phyloP scores from a whole-genome alignment of 1,284 basidiomycete species.

The Trametes versicolor region DNA sequence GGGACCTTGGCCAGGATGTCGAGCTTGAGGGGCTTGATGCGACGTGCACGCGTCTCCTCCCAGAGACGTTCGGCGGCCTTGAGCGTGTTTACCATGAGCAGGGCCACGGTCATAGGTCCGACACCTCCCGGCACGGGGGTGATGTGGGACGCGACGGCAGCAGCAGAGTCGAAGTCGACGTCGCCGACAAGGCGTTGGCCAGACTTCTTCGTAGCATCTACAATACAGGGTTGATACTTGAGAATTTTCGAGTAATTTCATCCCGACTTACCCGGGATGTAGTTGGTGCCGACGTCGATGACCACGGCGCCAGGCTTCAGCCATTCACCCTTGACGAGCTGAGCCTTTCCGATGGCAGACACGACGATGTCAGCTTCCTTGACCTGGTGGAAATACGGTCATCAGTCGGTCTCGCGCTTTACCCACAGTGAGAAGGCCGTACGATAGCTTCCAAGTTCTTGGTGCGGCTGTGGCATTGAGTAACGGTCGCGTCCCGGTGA shows the following conservation, averaged over 20 bases:
- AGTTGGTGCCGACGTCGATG: slow-evolving; percentile 98
- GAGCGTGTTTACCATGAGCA: slow-evolving; percentile 97
- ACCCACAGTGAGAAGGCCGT: slow-evolving; percentile 42
- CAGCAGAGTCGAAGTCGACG: slow-evolving; percentile 87
- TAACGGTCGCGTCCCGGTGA: slow-evolving; percentile 94
- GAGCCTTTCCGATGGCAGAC: slow-evolving; percentile 92
- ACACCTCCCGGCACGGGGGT: slow-evolving; percentile 99
- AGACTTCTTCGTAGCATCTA: slow-evolving; percentile 92
- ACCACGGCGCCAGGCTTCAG: slow-evolving; percentile 94
- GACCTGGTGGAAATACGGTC: slow-evolving; percentile 56
- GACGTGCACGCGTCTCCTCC: slow-evolving; percentile 71
- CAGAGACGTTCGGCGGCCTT: slow-evolving; percentile 86
- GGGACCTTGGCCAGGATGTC: slow-evolving; percentile 88
- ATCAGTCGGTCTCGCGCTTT: slow-evolving; percentile 3
- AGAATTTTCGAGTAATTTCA: too few species aligned
- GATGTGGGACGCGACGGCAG: slow-evolving; percentile 85
- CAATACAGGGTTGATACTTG: not conserved
- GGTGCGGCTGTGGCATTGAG: slow-evolving; percentile 95
- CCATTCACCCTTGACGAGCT: slow-evolving; percentile 95
- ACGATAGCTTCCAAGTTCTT: slow-evolving; percentile 84
- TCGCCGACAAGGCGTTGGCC: slow-evolving; percentile 98
- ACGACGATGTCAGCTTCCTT: slow-evolving; percentile 92
- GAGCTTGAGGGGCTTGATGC: slow-evolving; percentile 84
- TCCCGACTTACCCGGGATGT: slow-evolving; percentile 75
- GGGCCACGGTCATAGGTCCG: slow-evolving; percentile 99